phyloP scores from a whole-genome alignment of 2,329 filamentous ascomycete species.

The Scedosporium dehoogii region DNA sequence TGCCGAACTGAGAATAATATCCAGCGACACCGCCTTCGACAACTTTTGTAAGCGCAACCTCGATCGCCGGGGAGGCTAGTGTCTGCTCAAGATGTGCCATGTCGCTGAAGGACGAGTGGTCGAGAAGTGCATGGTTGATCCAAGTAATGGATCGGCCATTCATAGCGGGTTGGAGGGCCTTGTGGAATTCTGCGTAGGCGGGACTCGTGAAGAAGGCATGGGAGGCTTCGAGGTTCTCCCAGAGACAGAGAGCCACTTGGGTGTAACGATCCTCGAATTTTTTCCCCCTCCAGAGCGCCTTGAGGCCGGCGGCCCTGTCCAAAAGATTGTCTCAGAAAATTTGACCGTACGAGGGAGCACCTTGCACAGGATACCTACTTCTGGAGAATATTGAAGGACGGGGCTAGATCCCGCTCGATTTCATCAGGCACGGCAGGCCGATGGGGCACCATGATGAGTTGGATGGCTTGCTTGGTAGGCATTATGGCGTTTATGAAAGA shows the following conservation, averaged over 20 bases:
- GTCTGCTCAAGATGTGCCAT: slow-evolving; percentile 1
- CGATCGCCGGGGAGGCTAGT: slow-evolving; percentile 6
- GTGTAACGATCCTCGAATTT: slow-evolving; percentile 9
- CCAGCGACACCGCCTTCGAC: slow-evolving; percentile 9
- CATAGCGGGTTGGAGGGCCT: slow-evolving; percentile 6
- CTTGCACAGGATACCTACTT: slow-evolving; percentile 3
- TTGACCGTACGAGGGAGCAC: neutral
- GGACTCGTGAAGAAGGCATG: slow-evolving; percentile 8
- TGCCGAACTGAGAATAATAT: slow-evolving; percentile 7
- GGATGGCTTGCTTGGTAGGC: neutral
- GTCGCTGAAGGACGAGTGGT: neutral
- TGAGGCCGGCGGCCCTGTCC: slow-evolving; percentile 3
- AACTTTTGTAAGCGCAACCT: slow-evolving; percentile 9
- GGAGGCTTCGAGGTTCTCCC: slow-evolving; percentile 5
- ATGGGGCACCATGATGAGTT: slow-evolving; percentile 7
- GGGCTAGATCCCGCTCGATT: slow-evolving; percentile 4
- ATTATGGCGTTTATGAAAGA: neutral
- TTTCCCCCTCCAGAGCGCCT: slow-evolving; percentile 5
- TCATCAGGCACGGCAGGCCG: slow-evolving; percentile 4
- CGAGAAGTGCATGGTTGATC: slow-evolving; percentile 4
- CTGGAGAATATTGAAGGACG: slow-evolving; percentile 2
- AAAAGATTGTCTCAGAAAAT: neutral
- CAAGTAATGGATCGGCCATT: slow-evolving; percentile 6
- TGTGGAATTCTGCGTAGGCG: slow-evolving; percentile 7
- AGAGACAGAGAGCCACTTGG: slow-evolving; percentile 3